Conservation (phyloP, 2,329 filamentous ascomycete species). For the Ophiocordyceps camponoti-saundersi region DNA sequence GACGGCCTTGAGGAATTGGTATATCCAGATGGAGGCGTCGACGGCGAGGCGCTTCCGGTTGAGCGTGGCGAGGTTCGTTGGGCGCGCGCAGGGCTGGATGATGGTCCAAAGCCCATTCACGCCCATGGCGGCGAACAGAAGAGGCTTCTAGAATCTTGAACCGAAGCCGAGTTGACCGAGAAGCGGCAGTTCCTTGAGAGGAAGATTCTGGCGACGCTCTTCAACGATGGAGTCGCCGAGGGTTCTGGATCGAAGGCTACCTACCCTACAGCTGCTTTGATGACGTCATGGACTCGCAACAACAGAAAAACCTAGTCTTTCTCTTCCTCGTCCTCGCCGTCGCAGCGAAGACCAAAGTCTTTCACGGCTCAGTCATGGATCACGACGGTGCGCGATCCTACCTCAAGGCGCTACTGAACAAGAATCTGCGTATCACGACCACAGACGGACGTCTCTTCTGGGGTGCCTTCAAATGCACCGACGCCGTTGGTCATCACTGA, state of each 20-base stretch:
- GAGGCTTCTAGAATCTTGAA: neutral
- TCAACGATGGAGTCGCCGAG: no score
- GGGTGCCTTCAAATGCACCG: constrained; percentile 86
- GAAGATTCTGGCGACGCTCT: no score
- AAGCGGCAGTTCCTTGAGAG: no score
- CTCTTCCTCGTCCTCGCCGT: neutral
- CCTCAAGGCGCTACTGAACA: constrained; percentile 53
- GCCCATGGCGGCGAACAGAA: constrained; percentile 50
- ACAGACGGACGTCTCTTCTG: constrained; percentile 79
- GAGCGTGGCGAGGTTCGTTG: constrained; percentile 88
- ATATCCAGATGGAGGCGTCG: constrained; percentile 98
- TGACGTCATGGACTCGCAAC: neutral
- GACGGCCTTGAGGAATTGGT: constrained; percentile 97
- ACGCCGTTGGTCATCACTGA: constrained; percentile 44
- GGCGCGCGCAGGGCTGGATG: constrained; percentile 83
- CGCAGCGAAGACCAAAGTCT: neutral
- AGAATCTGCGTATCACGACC: constrained; percentile 61
- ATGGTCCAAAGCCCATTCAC: constrained; percentile 97
- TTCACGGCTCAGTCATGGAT: constrained; percentile 18
- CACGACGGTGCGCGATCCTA: constrained; percentile 36
- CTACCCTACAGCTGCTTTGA: neutral
- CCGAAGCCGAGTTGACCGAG: neutral
- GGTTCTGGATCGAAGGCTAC: neutral
- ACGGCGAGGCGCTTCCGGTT: constrained; percentile 94
- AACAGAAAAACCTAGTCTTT: neutral